Evolutionary conservation across 2,329 filamentous ascomycete species (phyloP), one percentile per base, ranked within the genome.

Genomic region (Thielaviopsis ethacetica): DNA sequence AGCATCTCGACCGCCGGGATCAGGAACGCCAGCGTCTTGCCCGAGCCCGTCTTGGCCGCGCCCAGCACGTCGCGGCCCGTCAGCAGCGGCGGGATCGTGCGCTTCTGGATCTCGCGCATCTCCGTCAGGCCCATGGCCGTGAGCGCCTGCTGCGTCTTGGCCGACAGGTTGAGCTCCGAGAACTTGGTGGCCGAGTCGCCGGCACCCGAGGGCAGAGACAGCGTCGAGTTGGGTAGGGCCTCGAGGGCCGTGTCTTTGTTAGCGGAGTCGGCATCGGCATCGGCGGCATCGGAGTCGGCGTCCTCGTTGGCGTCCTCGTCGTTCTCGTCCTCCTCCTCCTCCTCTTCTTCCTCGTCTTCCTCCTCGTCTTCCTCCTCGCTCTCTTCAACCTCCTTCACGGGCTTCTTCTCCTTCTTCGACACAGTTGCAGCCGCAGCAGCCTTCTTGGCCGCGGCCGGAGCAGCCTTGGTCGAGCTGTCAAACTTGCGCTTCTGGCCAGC

Each of bases 1-100:
- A 98, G 79, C 83, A 96, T 94, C 73, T 97, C 93, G 47, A 97
- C 79, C 1, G 91, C 91, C 19, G 93, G 93, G 60, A 97, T 91
- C 62, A 98, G 76, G 73, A 98, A 98, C 2, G 91, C 86, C 62
- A 97, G 73, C 0, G 93, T 98, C 76, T 98, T 98, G 69, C 93
- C 93, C 22, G 88, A 94, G 51, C 91, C 91, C 2, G 91, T 96
- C 77, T 97, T 97, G 56, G 93, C 93, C 34, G 91, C 91, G 66
- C 93, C 93, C 52, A 98, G 80, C 22, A 97, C 88, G 73, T 97
- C 91, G 68, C 86, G 84, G 63, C 93, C 93, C 50, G 91, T 89
- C 61, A 97, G 76, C 53, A 94, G 76, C 21, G 91, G 90, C 4
- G 91, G 91, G 59, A 97, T 95, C 13, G 85, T 86, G 56, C 86